phyloP scores from a whole-genome alignment of 495 filamentous ascomycete genomes.

The Neurospora sp. region DNA sequence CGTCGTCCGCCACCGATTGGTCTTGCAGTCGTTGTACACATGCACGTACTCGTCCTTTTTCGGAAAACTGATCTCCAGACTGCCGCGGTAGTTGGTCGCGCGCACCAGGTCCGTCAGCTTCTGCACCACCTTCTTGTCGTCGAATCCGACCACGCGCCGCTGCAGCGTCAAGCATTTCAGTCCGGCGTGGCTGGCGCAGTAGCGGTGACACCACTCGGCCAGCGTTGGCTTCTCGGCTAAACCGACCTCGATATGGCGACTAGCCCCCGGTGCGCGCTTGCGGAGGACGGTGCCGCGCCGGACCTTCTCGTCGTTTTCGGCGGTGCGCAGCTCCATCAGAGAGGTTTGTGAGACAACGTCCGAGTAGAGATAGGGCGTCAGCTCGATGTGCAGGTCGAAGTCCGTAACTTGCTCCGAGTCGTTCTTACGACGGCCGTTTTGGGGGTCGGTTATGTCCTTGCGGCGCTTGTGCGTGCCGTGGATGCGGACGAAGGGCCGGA shows the following conservation, averaged over 20 bases:
- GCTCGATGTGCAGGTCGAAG: slow-evolving; percentile 41
- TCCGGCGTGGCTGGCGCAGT: slow-evolving; percentile 36
- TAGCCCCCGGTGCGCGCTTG: slow-evolving; percentile 30
- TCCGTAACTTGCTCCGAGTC: slow-evolving; percentile 34
- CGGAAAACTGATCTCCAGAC: slow-evolving; percentile 41
- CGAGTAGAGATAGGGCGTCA: slow-evolving; percentile 39
- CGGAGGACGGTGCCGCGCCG: slow-evolving; percentile 31
- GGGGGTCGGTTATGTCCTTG: slow-evolving; percentile 9
- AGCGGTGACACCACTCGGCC: slow-evolving; percentile 47
- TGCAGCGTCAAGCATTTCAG: slow-evolving; percentile 43
- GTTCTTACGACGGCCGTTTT: slow-evolving; percentile 30
- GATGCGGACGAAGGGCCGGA: slow-evolving; percentile 36
- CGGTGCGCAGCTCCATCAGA: slow-evolving; percentile 23
- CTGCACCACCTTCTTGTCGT: slow-evolving; percentile 33
- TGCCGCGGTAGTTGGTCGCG: slow-evolving; percentile 51
- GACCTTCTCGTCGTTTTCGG: slow-evolving; percentile 29
- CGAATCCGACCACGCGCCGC: slow-evolving; percentile 41
- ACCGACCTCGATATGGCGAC: slow-evolving; percentile 28
- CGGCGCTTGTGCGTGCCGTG: slow-evolving; percentile 41
- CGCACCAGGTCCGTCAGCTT: slow-evolving; percentile 39
- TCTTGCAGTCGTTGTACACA: slow-evolving; percentile 43
- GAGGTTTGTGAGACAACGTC: slow-evolving; percentile 21
- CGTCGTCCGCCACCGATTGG: slow-evolving; percentile 48
- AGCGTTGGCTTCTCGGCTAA: slow-evolving; percentile 30
- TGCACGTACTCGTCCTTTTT: slow-evolving; percentile 36